These are phyloP conservation scores for Tetrapyrgos nigripes DNA, from an alignment of 1,284 basidiomycete species.

Conservation along the genomic window DNA sequence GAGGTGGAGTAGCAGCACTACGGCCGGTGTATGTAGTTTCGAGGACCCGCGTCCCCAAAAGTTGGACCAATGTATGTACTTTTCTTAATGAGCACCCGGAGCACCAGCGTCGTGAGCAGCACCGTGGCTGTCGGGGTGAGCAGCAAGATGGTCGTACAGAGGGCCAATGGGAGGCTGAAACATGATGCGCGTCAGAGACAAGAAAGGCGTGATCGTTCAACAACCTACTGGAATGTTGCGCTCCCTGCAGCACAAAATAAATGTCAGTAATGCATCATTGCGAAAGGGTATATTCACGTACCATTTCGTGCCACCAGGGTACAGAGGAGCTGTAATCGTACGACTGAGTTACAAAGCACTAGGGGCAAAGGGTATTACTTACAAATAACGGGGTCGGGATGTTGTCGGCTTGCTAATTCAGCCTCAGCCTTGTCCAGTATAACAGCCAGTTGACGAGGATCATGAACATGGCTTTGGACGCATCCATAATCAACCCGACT, in stretches of 20 bases:
- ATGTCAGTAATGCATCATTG: conserved; percentile 21
- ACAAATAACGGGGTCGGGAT: conserved; percentile 95
- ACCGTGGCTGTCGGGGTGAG: too few species aligned
- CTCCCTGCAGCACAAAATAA: conserved; percentile 54
- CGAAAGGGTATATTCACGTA: conserved; percentile 45
- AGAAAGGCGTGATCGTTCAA: background rate
- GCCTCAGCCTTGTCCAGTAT: conserved; percentile 87
- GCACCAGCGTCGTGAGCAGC: conserved; percentile 32
- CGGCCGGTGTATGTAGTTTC: too few species aligned
- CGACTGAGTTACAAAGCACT: conserved; percentile 12
- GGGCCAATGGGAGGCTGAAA: conserved; percentile 57
- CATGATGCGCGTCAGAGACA: conserved; percentile 5
- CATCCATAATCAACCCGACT: conserved; percentile 12
- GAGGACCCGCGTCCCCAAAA: too few species aligned
- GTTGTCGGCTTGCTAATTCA: conserved; percentile 67
- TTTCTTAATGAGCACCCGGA: too few species aligned
- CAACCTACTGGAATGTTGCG: conserved; percentile 72
- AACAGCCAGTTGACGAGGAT: conserved; percentile 85
- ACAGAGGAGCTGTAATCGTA: conserved; percentile 62
- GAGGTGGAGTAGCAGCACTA: too few species aligned
- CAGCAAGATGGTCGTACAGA: conserved; percentile 54
- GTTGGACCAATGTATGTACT: too few species aligned
- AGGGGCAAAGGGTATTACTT: conserved; percentile 30
- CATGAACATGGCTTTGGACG: conserved; percentile 76
- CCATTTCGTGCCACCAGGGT: conserved; percentile 91